Evolutionary conservation across 192 early-diverging fungal genomes (phyloP).

Genomic region (Podila horticola): DNA sequence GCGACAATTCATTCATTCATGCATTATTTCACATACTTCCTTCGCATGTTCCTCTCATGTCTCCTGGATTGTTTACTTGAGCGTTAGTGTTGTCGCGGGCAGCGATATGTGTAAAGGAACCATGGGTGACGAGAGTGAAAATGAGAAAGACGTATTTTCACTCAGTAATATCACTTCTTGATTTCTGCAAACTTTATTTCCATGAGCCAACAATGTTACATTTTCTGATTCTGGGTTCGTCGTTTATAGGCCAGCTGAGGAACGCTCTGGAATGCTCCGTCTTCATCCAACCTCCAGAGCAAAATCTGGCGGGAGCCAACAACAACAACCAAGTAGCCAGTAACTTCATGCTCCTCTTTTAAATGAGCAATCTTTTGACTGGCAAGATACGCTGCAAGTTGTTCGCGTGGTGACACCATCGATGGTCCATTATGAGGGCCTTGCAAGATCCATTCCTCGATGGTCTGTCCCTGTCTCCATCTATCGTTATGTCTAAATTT

Average conservation of each 20-base stretch:
- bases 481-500: constrained; percentile 20
- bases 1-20: too few species aligned
- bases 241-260: constrained; percentile 16
- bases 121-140: too few species aligned
- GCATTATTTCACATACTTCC: too few species aligned
- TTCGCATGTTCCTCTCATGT: too few species aligned
- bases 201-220: too few species aligned
- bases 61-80: too few species aligned
- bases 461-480: constrained; percentile 37
- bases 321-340: constrained; percentile 41
- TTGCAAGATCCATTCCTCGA: constrained; percentile 26
- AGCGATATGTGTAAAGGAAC: too few species aligned
- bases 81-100: too few species aligned
- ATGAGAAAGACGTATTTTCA: too few species aligned
- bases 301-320: constrained; percentile 45
- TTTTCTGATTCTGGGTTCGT: too few species aligned
- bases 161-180: too few species aligned
- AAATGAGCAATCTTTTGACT: constrained; percentile 17
- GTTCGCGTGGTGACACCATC: constrained; percentile 12
- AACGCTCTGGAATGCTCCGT: constrained; percentile 11
- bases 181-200: too few species aligned
- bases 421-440: neutral
- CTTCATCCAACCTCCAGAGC: constrained; percentile 20
- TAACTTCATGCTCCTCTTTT: constrained; percentile 16
- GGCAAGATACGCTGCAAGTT: constrained; percentile 19